Conservation (phyloP, 768 basidiomycete genomes). For the Boletus rubroflammeus region DNA sequence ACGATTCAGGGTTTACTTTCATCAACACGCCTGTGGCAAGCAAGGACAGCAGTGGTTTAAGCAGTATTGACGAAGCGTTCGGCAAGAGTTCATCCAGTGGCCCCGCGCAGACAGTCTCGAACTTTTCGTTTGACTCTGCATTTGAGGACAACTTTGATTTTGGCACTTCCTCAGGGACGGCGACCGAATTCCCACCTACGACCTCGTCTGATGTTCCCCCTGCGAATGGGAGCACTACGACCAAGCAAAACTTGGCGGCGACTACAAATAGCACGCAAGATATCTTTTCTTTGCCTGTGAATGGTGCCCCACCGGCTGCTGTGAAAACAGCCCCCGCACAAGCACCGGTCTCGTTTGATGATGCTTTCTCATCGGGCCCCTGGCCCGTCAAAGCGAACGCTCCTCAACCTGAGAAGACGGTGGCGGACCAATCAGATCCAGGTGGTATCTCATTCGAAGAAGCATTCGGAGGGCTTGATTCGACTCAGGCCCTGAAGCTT, state of each 20-base stretch:
- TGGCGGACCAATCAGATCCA: slow-evolving; percentile 3
- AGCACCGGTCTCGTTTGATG: slow-evolving; percentile 41
- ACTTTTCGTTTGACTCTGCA: slow-evolving; percentile 62
- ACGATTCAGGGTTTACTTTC: slow-evolving; percentile 21
- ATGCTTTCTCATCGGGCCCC: slow-evolving; percentile 39
- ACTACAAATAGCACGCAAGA: slow-evolving; percentile 10
- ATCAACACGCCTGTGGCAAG: slow-evolving; percentile 13
- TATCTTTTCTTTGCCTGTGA: slow-evolving; percentile 13
- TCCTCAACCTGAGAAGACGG: slow-evolving; percentile 17
- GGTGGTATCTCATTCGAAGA: slow-evolving; percentile 47
- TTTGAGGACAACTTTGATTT: slow-evolving; percentile 72
- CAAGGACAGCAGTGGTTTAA: slow-evolving; percentile 33
- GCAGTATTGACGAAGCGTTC: slow-evolving; percentile 75
- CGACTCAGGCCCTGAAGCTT: slow-evolving; percentile 39
- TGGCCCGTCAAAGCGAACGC: slow-evolving; percentile 2
- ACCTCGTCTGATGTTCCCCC: slow-evolving; percentile 19
- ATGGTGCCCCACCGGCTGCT: slow-evolving; percentile 5
- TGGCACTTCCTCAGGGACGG: slow-evolving; percentile 35
- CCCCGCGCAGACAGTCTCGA: slow-evolving; percentile 30
- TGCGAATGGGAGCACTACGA: slow-evolving; percentile 26
- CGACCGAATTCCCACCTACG: slow-evolving; percentile 28
- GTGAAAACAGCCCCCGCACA: slow-evolving; percentile 17
- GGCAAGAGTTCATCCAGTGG: slow-evolving; percentile 45
- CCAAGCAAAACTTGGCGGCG: slow-evolving; percentile 2
- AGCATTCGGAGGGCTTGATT: slow-evolving; percentile 47